These are phyloP conservation scores for Fonsecaea multimorphosa DNA, from an alignment of 2,329 filamentous ascomycete genomes.

Conservation along the genomic window DNA sequence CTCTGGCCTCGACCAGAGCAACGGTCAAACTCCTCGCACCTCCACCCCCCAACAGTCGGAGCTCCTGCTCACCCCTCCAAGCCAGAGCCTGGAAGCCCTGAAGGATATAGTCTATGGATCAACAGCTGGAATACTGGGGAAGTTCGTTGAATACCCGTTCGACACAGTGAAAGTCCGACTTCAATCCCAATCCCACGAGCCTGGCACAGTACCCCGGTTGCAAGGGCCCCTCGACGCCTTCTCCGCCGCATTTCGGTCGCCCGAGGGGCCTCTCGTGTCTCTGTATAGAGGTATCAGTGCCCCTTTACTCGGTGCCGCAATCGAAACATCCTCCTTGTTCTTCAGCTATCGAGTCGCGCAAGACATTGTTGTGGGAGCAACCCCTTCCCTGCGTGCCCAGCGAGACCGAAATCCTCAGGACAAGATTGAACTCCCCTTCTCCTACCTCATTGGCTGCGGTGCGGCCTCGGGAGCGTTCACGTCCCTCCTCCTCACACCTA, in stretches of 20 bases:
- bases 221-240: conserved; percentile 89
- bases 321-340: conserved; percentile 91
- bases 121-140: conserved; percentile 82
- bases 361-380: conserved; percentile 67
- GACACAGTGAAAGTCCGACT: conserved; percentile 97
- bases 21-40: conserved; percentile 6
- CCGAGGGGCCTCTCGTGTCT: conserved; percentile 74
- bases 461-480: conserved; percentile 88
- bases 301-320: conserved; percentile 85
- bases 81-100: conserved; percentile 69
- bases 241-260: conserved; percentile 72
- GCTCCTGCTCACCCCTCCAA: conserved; percentile 38
- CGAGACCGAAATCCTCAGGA: conserved; percentile 44
- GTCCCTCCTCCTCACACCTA: conserved; percentile 87
- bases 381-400: conserved; percentile 55
- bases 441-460: conserved; percentile 77
- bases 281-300: conserved; percentile 94
- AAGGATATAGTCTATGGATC: conserved; percentile 92
- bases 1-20: conserved; percentile 29
- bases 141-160: conserved; percentile 98
- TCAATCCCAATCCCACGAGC: conserved; percentile 89
- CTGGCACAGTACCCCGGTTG: conserved; percentile 49
- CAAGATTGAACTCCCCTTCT: conserved; percentile 66
- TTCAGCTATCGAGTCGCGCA: conserved; percentile 79
- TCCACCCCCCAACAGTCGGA: conserved; percentile 21